Evolutionary conservation across 2,329 filamentous ascomycete species (phyloP).

Genomic region (Westerdykella aurantiaca): DNA sequence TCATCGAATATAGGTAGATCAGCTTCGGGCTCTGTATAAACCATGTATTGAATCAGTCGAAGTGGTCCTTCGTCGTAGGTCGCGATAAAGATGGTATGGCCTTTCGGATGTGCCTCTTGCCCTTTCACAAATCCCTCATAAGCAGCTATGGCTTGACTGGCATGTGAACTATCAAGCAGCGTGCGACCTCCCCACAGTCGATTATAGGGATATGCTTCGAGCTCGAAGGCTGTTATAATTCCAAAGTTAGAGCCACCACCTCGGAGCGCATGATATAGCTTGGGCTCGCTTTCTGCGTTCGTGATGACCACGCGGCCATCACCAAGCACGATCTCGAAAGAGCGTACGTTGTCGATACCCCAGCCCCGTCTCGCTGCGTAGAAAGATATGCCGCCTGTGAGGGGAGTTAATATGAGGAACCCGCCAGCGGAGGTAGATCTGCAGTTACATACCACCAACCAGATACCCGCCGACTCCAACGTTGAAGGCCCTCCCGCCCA

Average conservation of each 20-base stretch:
- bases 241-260: slow-evolving; percentile 39
- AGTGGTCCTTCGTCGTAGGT: neutral
- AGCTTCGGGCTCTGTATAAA: neutral
- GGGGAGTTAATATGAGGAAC: too few species aligned
- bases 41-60: too few species aligned
- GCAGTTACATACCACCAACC: slow-evolving; percentile 36
- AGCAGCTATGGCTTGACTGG: neutral
- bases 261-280: slow-evolving; percentile 35
- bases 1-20: neutral
- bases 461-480: slow-evolving; percentile 46
- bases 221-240: slow-evolving; percentile 30
- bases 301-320: slow-evolving; percentile 36
- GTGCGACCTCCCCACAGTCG: slow-evolving; percentile 46
- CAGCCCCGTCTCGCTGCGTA: slow-evolving; percentile 41
- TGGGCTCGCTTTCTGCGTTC: slow-evolving; percentile 20
- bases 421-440: too few species aligned
- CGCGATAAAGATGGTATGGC: neutral
- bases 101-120: neutral
- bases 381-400: slow-evolving; percentile 26
- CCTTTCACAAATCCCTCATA: neutral
- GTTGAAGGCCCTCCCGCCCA: slow-evolving; percentile 44
- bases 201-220: slow-evolving; percentile 19
- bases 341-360: slow-evolving; percentile 43
- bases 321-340: slow-evolving; percentile 45
- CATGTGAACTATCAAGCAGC: too few species aligned